Evolutionary conservation across 768 basidiomycete genomes (phyloP).

Genomic region (Russula olivacea): DNA sequence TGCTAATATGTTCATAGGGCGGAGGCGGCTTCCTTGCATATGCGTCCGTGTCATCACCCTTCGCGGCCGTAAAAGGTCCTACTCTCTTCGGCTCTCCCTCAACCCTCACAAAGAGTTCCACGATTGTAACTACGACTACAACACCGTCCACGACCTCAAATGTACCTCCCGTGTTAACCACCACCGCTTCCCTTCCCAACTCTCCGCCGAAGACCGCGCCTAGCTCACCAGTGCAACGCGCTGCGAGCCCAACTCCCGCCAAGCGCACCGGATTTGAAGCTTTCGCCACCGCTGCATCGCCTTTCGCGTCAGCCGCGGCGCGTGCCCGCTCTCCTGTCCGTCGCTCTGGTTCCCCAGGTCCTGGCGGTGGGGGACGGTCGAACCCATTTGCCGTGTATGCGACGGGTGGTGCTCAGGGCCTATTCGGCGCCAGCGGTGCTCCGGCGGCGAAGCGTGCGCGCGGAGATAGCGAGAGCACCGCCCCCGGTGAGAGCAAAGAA

Average conservation of each 20-base stretch:
- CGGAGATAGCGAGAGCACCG: constrained; percentile 26
- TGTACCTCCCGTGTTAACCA: constrained; percentile 6
- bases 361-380: constrained; percentile 47
- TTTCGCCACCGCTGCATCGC: constrained; percentile 45
- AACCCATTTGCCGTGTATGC: constrained; percentile 40
- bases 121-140: constrained; percentile 28
- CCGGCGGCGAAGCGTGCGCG: constrained; percentile 52
- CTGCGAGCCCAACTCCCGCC: constrained; percentile 32
- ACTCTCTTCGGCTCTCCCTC: constrained; percentile 40
- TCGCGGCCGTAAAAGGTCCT: constrained; percentile 66
- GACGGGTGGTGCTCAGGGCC: constrained; percentile 42
- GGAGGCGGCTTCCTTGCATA: constrained; percentile 71
- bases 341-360: constrained; percentile 36
- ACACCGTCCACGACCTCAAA: constrained; percentile 9
- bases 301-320: constrained; percentile 49
- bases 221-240: constrained; percentile 19
- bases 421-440: constrained; percentile 33
- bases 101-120: constrained; percentile 32
- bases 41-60: constrained; percentile 67
- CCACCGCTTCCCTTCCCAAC: constrained; percentile 10
- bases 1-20: constrained; percentile 21
- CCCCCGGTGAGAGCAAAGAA: constrained; percentile 21
- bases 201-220: constrained; percentile 20
- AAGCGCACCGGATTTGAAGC: constrained; percentile 56
- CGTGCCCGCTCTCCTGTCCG: constrained; percentile 49